Evolutionary conservation across 1,284 basidiomycete species (phyloP).

Genomic region (Cryptococcus hybrid): DNA sequence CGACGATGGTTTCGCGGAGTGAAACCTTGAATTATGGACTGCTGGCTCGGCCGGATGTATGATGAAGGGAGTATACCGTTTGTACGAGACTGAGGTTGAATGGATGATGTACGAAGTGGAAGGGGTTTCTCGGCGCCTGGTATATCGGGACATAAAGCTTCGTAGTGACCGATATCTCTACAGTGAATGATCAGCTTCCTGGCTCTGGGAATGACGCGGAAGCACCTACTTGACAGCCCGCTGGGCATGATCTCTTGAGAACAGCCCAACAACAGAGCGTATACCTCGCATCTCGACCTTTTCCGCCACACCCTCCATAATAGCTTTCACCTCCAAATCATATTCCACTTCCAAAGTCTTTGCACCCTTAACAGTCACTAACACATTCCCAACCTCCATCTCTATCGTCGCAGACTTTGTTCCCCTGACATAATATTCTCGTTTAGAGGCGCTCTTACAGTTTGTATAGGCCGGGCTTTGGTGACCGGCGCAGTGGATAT

Average conservation of each 20-base stretch:
- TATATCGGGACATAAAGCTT: slow-evolving; percentile 33
- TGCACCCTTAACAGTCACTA: slow-evolving; percentile 71
- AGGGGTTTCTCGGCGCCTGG: neutral
- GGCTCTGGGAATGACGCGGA: neutral
- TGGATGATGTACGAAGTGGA: neutral
- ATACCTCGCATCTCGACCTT: slow-evolving; percentile 65
- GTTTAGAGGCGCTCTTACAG: slow-evolving; percentile 58
- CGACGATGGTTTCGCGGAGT: slow-evolving; percentile 17
- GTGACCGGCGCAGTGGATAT: slow-evolving; percentile 59
- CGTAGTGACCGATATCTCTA: slow-evolving; percentile 45
- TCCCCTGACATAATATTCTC: slow-evolving; percentile 66
- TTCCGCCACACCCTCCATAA: slow-evolving; percentile 62
- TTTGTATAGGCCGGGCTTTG: slow-evolving; percentile 49
- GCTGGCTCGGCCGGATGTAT: slow-evolving; percentile 1
- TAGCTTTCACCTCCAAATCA: slow-evolving; percentile 68
- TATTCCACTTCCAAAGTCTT: slow-evolving; percentile 79
- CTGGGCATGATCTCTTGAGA: slow-evolving; percentile 28
- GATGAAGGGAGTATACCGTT: neutral
- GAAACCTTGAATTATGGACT: slow-evolving; percentile 23
- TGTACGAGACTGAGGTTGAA: neutral
- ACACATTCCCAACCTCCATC: slow-evolving; percentile 67
- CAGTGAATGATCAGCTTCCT: neutral
- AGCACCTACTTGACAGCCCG: slow-evolving; percentile 43
- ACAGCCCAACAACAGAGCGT: slow-evolving; percentile 47
- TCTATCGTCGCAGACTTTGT: slow-evolving; percentile 66